Evolutionary conservation across 257 asterid genomes (phyloP), one percentile per base, ranked within the genome.

Genomic region (Solanum gracilifrons): DNA sequence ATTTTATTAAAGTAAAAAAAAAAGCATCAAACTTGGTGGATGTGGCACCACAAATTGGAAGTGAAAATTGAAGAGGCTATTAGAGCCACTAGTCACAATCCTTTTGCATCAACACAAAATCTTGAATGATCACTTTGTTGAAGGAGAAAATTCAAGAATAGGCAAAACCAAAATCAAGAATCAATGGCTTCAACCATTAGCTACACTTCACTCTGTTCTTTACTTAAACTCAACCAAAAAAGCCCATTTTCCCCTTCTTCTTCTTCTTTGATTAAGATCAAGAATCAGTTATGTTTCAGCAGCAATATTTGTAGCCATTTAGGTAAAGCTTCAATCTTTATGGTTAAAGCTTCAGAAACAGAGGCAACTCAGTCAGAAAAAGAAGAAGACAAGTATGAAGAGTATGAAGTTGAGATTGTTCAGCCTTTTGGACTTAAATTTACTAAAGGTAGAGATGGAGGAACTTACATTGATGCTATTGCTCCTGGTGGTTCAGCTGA

Each of bases 401-500:
- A 92, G 90, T 96, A 96, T 86, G 98, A 94, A 90, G 98, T 96
- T 0, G 99, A 94, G 51, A 10, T 96, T 69, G 90, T 92, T 64
- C 97, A 95, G 93, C 98, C 98, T 0, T 93, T 89, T 71, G 98
- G 99, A 18, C 76, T 96, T 35, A 96, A 86, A 86, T 96, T 96
- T 73, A 87, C 94, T 2, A 96, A 96, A 91, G 98, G 98, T 2
- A 93, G 97, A 92, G 98, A 96, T 87, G 98, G 98, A n/a, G 98
- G 98, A 7, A 96, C 97, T 86, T 96, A 95, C 73, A 95, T 96
- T 68, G 99, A 96, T 69, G 99, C 98, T 87, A 94, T 96, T 94
- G 98, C 98, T 4, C 93, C 95, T 1, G 98, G 98, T 0, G 94
- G 96, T n/a, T 88, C 89, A 10, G 98, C 98, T 51, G 98, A 96